Evolutionary conservation across 75 land plant species (phyloP).

Genomic region (Picea glauca): DNA sequence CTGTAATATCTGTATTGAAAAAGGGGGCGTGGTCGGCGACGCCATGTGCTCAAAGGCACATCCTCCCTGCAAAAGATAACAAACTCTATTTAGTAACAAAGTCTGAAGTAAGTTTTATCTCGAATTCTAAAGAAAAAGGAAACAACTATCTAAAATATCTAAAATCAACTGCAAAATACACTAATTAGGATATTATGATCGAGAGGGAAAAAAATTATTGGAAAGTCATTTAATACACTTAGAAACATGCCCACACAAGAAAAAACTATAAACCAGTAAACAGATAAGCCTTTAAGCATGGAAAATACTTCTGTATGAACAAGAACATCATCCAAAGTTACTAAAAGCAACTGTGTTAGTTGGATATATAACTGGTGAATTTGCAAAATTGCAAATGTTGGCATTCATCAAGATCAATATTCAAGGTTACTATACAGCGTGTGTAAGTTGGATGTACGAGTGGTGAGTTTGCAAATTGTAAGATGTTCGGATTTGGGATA

Average conservation of each 20-base stretch:
- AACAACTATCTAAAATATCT: neutral
- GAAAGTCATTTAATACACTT: neutral
- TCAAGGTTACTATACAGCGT: too few species aligned
- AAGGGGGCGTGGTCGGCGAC: slow-evolving; percentile 77
- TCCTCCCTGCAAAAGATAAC: slow-evolving; percentile 56
- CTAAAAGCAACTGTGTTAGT: neutral
- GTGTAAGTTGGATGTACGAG: neutral
- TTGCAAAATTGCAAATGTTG: too few species aligned
- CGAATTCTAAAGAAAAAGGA: slow-evolving; percentile 5
- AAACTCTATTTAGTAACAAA: slow-evolving; percentile 8
- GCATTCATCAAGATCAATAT: too few species aligned
- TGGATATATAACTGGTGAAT: too few species aligned
- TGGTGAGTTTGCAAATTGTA: neutral
- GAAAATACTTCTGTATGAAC: neutral
- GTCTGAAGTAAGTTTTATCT: neutral
- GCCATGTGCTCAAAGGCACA: slow-evolving; percentile 62
- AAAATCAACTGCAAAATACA: neutral
- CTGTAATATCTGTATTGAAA: slow-evolving; percentile 97
- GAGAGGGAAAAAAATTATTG: neutral
- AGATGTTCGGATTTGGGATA: neutral
- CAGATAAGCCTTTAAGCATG: neutral
- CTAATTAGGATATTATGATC: neutral
- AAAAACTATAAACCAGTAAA: neutral
- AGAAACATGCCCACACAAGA: neutral
- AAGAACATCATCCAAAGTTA: neutral